A percentile compares a stretch with the other conserved stretches of the same genome.
Evolutionary conservation across 495 filamentous ascomycete genomes (phyloP).

Genomic region (Aspergillus bridgeri): DNA sequence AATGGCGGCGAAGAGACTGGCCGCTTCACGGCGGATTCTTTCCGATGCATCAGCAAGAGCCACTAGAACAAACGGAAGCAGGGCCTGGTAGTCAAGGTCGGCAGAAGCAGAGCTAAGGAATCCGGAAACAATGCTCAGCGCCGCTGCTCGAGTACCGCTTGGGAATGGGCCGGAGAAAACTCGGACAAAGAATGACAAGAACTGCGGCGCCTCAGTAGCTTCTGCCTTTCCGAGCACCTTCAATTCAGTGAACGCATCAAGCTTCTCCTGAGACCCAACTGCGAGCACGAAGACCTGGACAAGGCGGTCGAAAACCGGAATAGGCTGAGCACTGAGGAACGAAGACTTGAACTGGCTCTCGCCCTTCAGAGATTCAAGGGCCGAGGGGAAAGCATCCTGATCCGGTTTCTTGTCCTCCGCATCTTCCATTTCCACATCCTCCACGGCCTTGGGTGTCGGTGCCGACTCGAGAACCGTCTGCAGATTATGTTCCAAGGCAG

Average conservation of each 20-base stretch:
- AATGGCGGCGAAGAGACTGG: conserved; percentile 53
- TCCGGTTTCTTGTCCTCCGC: conserved; percentile 28
- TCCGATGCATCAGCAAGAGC: conserved; percentile 71
- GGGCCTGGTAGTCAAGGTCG: conserved; percentile 66
- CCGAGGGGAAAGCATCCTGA: conserved; percentile 37
- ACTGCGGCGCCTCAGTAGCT: conserved; percentile 58
- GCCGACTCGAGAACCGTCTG: conserved; percentile 59
- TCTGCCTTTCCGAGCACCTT: conserved; percentile 54
- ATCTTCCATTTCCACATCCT: conserved; percentile 54
- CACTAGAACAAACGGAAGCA: conserved; percentile 72
- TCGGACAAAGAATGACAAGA: conserved; percentile 71
- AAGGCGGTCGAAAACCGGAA: conserved; percentile 51
- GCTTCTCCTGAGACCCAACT: conserved; percentile 42
- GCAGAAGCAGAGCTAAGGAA: conserved; percentile 47
- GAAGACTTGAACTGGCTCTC: conserved; percentile 29
- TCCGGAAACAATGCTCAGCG: conserved; percentile 57
- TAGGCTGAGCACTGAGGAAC: conserved; percentile 33
- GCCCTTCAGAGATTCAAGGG: conserved; percentile 32
- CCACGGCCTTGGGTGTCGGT: conserved; percentile 29
- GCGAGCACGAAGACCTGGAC: conserved; percentile 61
- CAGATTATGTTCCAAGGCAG: conserved; percentile 66
- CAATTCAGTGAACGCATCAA: conserved; percentile 56
- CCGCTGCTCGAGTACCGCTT: conserved; percentile 60
- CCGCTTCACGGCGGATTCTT: conserved; percentile 70
- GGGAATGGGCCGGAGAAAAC: conserved; percentile 72